Evolutionary conservation across 2,329 filamentous ascomycete genomes (phyloP).

Genomic region (Penicillium sp.): DNA sequence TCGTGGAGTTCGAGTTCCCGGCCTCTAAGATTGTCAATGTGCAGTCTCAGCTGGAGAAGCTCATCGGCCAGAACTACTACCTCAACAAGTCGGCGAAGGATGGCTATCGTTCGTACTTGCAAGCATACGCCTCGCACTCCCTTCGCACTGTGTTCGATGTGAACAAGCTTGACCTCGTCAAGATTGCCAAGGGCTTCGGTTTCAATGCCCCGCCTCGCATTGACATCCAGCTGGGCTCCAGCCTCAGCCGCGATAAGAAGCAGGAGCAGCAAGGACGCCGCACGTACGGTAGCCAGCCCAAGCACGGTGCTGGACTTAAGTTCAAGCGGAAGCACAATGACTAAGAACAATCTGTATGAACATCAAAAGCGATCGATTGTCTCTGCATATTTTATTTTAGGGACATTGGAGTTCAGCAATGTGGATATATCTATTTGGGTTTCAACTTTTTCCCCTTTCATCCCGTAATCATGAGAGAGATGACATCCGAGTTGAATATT

Average conservation of each 20-base stretch:
- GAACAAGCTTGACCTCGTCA: conserved; percentile 75
- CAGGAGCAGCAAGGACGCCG: conserved; percentile 57
- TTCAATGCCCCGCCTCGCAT: conserved; percentile 74
- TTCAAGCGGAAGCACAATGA: conserved; percentile 50
- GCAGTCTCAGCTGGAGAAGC: conserved; percentile 86
- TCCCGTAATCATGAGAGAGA: background rate
- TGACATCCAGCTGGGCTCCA: conserved; percentile 73
- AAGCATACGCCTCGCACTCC: conserved; percentile 87
- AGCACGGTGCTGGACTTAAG: conserved; percentile 52
- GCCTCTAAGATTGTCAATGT: conserved; percentile 87
- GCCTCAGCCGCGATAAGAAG: conserved; percentile 72
- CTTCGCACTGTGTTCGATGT: conserved; percentile 82
- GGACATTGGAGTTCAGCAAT: conserved; percentile 22
- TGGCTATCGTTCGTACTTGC: conserved; percentile 83
- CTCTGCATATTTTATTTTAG: conserved; percentile 22
- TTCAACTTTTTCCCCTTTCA: conserved; percentile 10
- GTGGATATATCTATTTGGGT: conserved; percentile 26
- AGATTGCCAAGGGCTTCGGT: conserved; percentile 81
- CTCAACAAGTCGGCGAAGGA: conserved; percentile 79
- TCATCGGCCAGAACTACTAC: conserved; percentile 95
- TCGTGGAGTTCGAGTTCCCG: conserved; percentile 95
- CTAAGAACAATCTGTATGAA: conserved; percentile 22
- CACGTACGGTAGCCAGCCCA: conserved; percentile 75
- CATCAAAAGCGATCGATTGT: conserved; percentile 22
- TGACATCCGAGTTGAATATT: background rate